phyloP scores from a whole-genome alignment of 768 basidiomycete species.

The Russula brevipes region DNA sequence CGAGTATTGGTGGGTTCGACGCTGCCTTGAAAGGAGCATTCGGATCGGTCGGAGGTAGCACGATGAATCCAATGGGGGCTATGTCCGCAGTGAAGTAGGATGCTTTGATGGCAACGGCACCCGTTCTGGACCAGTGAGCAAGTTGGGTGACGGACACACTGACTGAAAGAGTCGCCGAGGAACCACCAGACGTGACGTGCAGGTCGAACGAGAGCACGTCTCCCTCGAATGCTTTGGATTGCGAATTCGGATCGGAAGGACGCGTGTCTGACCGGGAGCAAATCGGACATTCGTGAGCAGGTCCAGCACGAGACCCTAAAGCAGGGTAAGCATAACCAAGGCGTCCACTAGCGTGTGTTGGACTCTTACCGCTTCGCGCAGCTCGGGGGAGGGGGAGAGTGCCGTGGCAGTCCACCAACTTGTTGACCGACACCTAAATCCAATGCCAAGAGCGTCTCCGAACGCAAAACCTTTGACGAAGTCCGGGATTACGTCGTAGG shows the following conservation, averaged over 20 bases:
- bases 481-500: slow-evolving; percentile 57
- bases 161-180: slow-evolving; percentile 32
- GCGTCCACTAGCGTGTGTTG: slow-evolving; percentile 1
- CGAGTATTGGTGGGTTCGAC: slow-evolving; percentile 49
- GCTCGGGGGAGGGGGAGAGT: slow-evolving; percentile 25
- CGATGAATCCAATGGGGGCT: slow-evolving; percentile 54
- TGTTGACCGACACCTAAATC: slow-evolving; percentile 44
- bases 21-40: slow-evolving; percentile 24
- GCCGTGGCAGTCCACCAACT: slow-evolving; percentile 49
- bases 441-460: slow-evolving; percentile 65
- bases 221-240: slow-evolving; percentile 36
- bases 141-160: slow-evolving; percentile 45
- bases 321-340: not conserved
- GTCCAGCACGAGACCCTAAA: slow-evolving; percentile 10
- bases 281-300: slow-evolving; percentile 3
- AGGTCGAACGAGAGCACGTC: slow-evolving; percentile 41
- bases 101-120: slow-evolving; percentile 37
- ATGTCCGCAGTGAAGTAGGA: slow-evolving; percentile 54
- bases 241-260: slow-evolving; percentile 50
- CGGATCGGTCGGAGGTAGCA: slow-evolving; percentile 47
- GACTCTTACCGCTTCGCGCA: slow-evolving; percentile 13
- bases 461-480: slow-evolving; percentile 73
- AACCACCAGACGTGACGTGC: slow-evolving; percentile 27
- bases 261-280: slow-evolving; percentile 32
- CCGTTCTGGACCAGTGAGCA: slow-evolving; percentile 36